Conservation (phyloP, 148 eudicot genomes). For the Nepenthes gracilis region DNA sequence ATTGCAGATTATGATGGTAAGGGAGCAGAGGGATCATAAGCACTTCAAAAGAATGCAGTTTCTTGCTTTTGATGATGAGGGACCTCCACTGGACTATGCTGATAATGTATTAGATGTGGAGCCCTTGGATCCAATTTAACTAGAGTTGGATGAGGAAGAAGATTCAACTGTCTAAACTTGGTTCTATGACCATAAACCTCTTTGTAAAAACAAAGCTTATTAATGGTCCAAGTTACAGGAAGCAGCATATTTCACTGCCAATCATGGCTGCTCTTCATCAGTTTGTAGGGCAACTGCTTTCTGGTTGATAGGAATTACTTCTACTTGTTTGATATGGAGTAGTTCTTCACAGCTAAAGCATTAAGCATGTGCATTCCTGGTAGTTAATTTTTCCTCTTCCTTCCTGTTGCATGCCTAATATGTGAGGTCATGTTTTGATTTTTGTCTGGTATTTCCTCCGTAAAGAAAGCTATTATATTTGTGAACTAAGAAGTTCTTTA, state of each 20-base stretch:
- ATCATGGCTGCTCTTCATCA: conserved; percentile 98
- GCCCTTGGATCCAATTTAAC: conserved; percentile 91
- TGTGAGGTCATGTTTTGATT: too few relatives aligned
- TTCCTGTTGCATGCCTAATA: too few relatives aligned
- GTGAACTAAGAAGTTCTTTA: too few relatives aligned
- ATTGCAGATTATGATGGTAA: conserved; percentile 99
- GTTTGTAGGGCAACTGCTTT: conserved; percentile 91
- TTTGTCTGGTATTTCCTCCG: too few relatives aligned
- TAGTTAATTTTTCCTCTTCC: conserved; percentile 13
- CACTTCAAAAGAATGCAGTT: conserved; percentile 98
- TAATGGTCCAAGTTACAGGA: conserved; percentile 92
- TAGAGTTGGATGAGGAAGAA: conserved; percentile 93
- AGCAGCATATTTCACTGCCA: conserved; percentile 94
- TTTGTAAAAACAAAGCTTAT: conserved; percentile 90
- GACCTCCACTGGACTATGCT: conserved; percentile 96
- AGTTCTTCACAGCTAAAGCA: conserved; percentile 96
- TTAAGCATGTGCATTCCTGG: conserved; percentile 99
- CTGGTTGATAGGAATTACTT: conserved; percentile 88
- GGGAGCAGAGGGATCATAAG: conserved; percentile 91
- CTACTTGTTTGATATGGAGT: conserved; percentile 98
- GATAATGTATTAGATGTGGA: conserved; percentile 97
- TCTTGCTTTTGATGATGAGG: conserved; percentile 98
- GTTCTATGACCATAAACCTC: conserved; percentile 98
- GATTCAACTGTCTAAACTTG: conserved; percentile 92
- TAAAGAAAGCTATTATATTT: too few relatives aligned